Evolutionary conservation across 768 basidiomycete species (phyloP), one percentile per base, ranked within the genome.

Genomic region (Royoungia palumana): DNA sequence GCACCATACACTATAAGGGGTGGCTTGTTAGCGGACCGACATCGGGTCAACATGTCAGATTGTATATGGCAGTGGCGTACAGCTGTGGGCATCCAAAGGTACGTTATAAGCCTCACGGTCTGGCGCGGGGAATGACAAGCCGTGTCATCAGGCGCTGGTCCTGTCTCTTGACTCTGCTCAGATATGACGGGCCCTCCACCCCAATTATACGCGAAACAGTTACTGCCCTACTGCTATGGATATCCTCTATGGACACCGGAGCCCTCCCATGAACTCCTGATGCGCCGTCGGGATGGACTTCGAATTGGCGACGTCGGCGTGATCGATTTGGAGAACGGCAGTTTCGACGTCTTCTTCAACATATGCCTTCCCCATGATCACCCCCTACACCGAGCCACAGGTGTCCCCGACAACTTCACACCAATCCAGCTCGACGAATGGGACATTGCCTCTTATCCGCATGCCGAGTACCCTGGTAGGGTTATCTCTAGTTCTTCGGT

Each of bases 331-430:
- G 58, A 57, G 20, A 55, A 59, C 32, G 70, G 70, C 30, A 56
- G 54, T 8, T 72, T 73, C 34, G 62, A 65, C 41, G 67, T 68
- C 47, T 61, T 70, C 2, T 72, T 72, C 56, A 72, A 69, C 43
- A 65, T 72, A 6, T 65, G 62, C 36, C 55, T 67, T 5, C 57
- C 68, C 35, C 64, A 62, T 16, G 59, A 68, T 16, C 67, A 73
- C 36, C 39, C 57, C 1, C 53, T 47, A 10, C 46, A 53, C 11
- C 45, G 36, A 21, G 20, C 40, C 47, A 45, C 49, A 3, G 55
- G 56, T 0, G 60, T 71, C 7, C 67, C 71, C 1, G 55, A 53
- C 3, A 47, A 52, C 9, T 70, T 70, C 44, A 42, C 28, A 8
- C 64, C 57, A 5, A 21, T 70, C 32, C 3, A 28, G 11, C 46